Conservation (phyloP, 2,329 filamentous ascomycete species). For the Aureobasidium leucospermi region DNA sequence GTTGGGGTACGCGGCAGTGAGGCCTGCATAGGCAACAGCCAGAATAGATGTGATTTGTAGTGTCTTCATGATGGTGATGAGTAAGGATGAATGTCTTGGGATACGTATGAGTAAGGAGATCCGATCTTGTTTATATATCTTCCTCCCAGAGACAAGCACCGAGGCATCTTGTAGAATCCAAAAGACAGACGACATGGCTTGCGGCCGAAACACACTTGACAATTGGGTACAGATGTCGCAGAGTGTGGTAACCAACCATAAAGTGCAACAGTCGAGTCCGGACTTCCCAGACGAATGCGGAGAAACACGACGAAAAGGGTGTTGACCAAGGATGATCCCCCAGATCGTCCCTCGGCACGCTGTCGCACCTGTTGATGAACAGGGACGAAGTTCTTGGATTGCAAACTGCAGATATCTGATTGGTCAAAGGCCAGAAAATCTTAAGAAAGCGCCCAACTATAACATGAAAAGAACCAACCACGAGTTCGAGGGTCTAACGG, state of each 20-base stretch:
- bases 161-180: conserved; percentile 1
- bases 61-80: conserved; percentile 16
- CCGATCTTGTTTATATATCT: not conserved
- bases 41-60: conserved; percentile 16
- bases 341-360: conserved; percentile 8
- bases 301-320: not conserved
- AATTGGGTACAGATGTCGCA: not conserved
- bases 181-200: not conserved
- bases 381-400: not conserved
- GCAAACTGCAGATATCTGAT: not conserved
- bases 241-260: not conserved
- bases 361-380: not conserved
- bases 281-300: not conserved
- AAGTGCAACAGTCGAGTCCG: not conserved
- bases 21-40: conserved; percentile 15
- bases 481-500: not conserved
- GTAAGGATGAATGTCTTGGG: not conserved
- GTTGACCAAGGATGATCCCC: not conserved
- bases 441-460: not conserved
- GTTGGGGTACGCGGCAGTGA: conserved; percentile 17
- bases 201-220: not conserved
- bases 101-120: not conserved
- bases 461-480: not conserved
- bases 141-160: not conserved
- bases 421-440: not conserved